Percentiles rank a stretch among this genome's conserved stretches.
phyloP scores from a whole-genome alignment of 2,329 filamentous ascomycete genomes.

The Neonectria punicea region DNA sequence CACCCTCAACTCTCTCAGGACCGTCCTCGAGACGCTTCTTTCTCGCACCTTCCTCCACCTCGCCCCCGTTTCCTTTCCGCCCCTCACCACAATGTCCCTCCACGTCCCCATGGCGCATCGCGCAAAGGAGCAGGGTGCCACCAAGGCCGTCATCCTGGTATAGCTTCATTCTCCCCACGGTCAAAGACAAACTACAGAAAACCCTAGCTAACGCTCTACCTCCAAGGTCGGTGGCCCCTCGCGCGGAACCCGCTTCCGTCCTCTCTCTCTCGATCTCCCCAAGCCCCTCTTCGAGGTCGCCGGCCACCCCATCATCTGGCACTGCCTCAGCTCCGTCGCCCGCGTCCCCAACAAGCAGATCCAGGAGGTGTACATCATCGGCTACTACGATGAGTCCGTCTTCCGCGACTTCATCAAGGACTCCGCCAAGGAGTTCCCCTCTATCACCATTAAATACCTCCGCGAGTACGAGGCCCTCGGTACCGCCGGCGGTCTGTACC shows the following conservation, averaged over 20 bases:
- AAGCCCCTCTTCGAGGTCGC: conserved; percentile 99
- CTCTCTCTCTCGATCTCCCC: conserved; percentile 92
- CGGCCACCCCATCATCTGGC: conserved; percentile 97
- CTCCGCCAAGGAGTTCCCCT: conserved; percentile 82
- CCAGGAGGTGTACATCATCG: conserved; percentile 96
- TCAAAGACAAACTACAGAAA: background rate
- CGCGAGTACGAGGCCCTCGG: conserved; percentile 97
- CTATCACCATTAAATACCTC: conserved; percentile 89
- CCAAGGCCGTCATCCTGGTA: conserved; percentile 96
- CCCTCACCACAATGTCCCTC: conserved; percentile 60
- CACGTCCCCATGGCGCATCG: conserved; percentile 65
- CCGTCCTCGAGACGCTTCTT: conserved; percentile 16
- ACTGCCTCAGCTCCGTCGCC: conserved; percentile 91
- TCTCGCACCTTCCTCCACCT: background rate
- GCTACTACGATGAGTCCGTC: conserved; percentile 97
- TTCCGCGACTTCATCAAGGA: conserved; percentile 99
- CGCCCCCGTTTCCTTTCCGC: background rate
- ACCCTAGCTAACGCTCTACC: conserved; percentile 41
- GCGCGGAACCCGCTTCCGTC: conserved; percentile 93
- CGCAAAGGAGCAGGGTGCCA: conserved; percentile 67
- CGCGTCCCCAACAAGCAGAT: conserved; percentile 84
- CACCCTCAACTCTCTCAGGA: conserved; percentile 7
- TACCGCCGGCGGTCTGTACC: conserved; percentile 96
- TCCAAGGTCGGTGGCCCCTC: conserved; percentile 91
- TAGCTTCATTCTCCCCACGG: conserved; percentile 29